Evolutionary conservation across 1,284 basidiomycete genomes (phyloP), one percentile per base, ranked within the genome.

Genomic region (Coniferiporia sulphurascens): DNA sequence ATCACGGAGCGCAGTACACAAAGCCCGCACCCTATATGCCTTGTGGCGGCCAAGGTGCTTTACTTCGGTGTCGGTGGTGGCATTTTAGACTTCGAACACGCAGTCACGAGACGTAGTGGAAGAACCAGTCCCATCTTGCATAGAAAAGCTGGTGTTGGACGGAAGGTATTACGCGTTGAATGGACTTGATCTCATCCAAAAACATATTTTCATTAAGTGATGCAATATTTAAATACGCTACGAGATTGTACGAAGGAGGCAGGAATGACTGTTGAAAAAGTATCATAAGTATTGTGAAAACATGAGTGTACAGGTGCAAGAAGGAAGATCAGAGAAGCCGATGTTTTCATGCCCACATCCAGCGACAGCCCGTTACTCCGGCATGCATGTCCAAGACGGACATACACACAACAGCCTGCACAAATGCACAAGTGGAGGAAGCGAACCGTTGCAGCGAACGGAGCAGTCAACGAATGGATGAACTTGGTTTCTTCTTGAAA

Each of bases 41-140:
- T 95, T 12, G 85, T 93, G 3, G 91, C 93, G 0, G 87, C 87
- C n/a, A 98, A 95, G 73, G 80, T 93, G 9, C 76, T 98, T 32
- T 98, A 99, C 71, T 98, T 98, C 73, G 96, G 96, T 15, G 95
- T 98, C 3, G 96, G 96, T 0, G 95, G 95, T 0, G 92, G 94
- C 0, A 78, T 95, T 8, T 74, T 82, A 21, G 87, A 89, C 60
- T 97, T 99, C 70, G 71, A 85, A 17, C 69, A 71, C 27, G 76
- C 74, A 2, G 78, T 94, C 0, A 74, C 81, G 59, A 68, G 67
- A 27, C 62, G 73, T 67, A 15, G 63, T 59, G 78, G 78, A 45
- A 64, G 36, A n/a, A 63, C 32, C 77, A 80, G 0, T 72, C 78
- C 58, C 78, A 72, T 0, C 73, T 86, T 4, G 80, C 79, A 79